Conservation (phyloP, 306 rosid species). For the Medicago ruthenica region DNA sequence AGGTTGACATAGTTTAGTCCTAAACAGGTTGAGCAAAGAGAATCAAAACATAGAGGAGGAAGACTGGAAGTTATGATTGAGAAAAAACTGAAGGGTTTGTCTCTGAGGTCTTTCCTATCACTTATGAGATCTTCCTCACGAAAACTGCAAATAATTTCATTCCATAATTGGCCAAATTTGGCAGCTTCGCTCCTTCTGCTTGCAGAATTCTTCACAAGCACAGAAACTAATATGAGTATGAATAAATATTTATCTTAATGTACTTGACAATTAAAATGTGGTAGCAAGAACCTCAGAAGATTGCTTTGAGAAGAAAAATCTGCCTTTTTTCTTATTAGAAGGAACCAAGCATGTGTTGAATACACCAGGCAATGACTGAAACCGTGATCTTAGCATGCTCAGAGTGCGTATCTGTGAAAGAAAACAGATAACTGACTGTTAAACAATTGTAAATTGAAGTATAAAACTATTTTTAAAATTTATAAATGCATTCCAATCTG, state of each 20-base stretch:
- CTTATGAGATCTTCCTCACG: constrained; percentile 97
- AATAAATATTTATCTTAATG: constrained; percentile 23
- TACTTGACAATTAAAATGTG: constrained; percentile 38
- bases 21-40: constrained; percentile 34
- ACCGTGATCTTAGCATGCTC: constrained; percentile 88
- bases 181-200: constrained; percentile 97
- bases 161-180: constrained; percentile 95
- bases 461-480: constrained; percentile 11
- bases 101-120: constrained; percentile 71
- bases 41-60: constrained; percentile 37
- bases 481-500: constrained; percentile 24
- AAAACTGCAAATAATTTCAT: constrained; percentile 93
- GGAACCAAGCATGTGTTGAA: constrained; percentile 92
- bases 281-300: constrained; percentile 67
- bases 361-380: constrained; percentile 92
- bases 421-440: constrained; percentile 35
- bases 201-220: constrained; percentile 64
- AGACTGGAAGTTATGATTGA: constrained; percentile 35
- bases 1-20: constrained; percentile 45
- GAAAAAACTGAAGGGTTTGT: constrained; percentile 36
- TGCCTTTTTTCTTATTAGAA: constrained; percentile 71
- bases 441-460: constrained; percentile 16
- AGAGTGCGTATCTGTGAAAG: constrained; percentile 81
- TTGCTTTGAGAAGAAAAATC: constrained; percentile 75
- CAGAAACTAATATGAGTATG: constrained; percentile 43